Conservation (phyloP, 176 grass and related monocot genomes). For the Ensete glaucum region DNA sequence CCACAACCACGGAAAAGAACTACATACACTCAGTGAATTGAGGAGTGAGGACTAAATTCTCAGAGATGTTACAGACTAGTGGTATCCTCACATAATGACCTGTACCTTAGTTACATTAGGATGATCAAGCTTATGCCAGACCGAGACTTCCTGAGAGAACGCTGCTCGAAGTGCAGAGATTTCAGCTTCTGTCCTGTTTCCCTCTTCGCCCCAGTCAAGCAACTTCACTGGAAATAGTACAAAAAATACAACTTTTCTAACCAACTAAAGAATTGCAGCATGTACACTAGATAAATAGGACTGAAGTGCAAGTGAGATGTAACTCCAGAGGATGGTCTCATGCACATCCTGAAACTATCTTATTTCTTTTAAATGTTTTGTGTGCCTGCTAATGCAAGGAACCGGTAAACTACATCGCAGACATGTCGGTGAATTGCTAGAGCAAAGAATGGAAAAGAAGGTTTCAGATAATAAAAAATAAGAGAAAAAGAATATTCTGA, state of each 20-base stretch:
- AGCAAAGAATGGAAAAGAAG: no score
- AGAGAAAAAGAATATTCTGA: no score
- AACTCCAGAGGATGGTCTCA: background rate
- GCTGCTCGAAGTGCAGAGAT: constrained; percentile 61
- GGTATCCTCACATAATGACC: background rate
- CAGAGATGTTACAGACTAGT: no score
- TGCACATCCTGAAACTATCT: background rate
- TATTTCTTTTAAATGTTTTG: no score
- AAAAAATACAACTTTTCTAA: background rate
- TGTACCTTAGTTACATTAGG: constrained; percentile 92
- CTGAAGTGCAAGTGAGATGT: background rate
- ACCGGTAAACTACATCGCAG: no score
- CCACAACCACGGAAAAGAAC: no score
- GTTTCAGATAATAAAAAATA: no score
- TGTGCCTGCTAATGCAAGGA: no score
- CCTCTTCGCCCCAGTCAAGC: constrained; percentile 99
- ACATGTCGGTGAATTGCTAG: no score
- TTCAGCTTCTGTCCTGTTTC: constrained; percentile 75
- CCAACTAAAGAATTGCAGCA: background rate
- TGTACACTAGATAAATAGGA: background rate
- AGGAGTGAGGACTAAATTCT: no score
- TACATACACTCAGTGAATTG: no score
- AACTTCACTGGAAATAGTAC: constrained; percentile 63
- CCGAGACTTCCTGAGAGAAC: constrained; percentile 86
- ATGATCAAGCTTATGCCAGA: constrained; percentile 98